Evolutionary conservation across 768 basidiomycete genomes (phyloP).

Genomic region (Trametes sanguinea): DNA sequence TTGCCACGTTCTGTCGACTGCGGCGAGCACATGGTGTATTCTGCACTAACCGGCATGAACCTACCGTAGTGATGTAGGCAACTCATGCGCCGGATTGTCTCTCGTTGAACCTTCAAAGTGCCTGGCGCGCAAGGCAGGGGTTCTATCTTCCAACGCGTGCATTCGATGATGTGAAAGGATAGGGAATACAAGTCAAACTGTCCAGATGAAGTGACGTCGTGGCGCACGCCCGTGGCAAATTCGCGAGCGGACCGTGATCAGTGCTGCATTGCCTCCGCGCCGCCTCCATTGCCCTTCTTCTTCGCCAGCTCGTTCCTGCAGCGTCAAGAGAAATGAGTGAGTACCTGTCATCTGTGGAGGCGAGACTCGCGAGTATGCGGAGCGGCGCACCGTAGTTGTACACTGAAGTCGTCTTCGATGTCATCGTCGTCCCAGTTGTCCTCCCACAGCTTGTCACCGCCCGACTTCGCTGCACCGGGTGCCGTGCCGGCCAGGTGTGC

Average conservation of each 20-base stretch:
- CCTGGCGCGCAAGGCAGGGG: not conserved
- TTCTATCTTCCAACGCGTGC: not conserved
- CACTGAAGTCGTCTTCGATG: slow-evolving; percentile 95
- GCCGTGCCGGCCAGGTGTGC: slow-evolving; percentile 74
- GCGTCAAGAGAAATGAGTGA: not conserved
- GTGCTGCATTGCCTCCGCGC: slow-evolving; percentile 34
- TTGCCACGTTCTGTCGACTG: too few relatives aligned
- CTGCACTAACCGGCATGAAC: too few relatives aligned
- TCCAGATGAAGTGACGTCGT: not conserved
- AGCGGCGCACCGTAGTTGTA: slow-evolving; percentile 83
- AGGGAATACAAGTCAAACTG: not conserved
- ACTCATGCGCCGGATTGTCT: not conserved
- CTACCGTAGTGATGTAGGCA: too few relatives aligned
- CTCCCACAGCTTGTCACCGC: slow-evolving; percentile 95
- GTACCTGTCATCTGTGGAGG: not conserved
- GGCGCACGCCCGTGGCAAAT: not conserved
- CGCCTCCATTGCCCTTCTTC: slow-evolving; percentile 27
- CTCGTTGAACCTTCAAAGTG: not conserved
- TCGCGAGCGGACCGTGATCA: not conserved
- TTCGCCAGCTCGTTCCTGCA: slow-evolving; percentile 32
- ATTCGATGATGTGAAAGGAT: slow-evolving; percentile 2
- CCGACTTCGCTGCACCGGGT: slow-evolving; percentile 74
- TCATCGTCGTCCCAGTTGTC: slow-evolving; percentile 99
- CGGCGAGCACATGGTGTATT: too few relatives aligned
- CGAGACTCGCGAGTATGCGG: not conserved